phyloP scores from a whole-genome alignment of 495 filamentous ascomycete species.

The Talaromyces trachyspermus region DNA sequence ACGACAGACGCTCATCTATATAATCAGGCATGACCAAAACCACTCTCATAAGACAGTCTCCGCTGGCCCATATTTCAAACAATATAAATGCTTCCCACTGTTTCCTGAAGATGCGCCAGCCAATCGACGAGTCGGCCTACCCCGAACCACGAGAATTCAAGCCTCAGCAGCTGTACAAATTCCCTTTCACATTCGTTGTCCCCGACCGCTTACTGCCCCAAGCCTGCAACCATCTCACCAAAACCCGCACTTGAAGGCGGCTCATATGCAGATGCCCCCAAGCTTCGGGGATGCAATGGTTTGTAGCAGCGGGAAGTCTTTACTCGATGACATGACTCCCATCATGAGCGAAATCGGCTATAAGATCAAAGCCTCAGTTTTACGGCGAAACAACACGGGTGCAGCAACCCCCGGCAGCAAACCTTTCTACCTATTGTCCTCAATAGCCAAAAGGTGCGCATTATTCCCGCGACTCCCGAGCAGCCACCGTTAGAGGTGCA shows the following conservation, averaged over 20 bases:
- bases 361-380: constrained; percentile 52
- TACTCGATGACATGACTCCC: constrained; percentile 76
- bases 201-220: constrained; percentile 62
- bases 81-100: constrained; percentile 47
- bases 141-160: constrained; percentile 64
- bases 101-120: constrained; percentile 80
- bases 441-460: constrained; percentile 56
- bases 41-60: constrained; percentile 43
- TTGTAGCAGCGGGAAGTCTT: constrained; percentile 38
- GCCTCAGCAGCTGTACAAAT: constrained; percentile 56
- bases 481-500: constrained; percentile 57
- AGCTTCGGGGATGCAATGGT: constrained; percentile 64
- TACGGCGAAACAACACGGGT: too few species aligned
- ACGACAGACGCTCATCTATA: background rate
- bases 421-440: constrained; percentile 32
- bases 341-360: constrained; percentile 76
- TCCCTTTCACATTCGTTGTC: constrained; percentile 85
- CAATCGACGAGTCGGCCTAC: constrained; percentile 59
- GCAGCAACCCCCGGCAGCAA: constrained; percentile 16
- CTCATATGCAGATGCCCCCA: constrained; percentile 75
- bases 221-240: constrained; percentile 50
- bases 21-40: constrained; percentile 39
- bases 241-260: constrained; percentile 54
- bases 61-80: constrained; percentile 36
- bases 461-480: constrained; percentile 70